phyloP scores from a whole-genome alignment of 352 stramenopile genomes.

The Phytopythium aichiense region DNA sequence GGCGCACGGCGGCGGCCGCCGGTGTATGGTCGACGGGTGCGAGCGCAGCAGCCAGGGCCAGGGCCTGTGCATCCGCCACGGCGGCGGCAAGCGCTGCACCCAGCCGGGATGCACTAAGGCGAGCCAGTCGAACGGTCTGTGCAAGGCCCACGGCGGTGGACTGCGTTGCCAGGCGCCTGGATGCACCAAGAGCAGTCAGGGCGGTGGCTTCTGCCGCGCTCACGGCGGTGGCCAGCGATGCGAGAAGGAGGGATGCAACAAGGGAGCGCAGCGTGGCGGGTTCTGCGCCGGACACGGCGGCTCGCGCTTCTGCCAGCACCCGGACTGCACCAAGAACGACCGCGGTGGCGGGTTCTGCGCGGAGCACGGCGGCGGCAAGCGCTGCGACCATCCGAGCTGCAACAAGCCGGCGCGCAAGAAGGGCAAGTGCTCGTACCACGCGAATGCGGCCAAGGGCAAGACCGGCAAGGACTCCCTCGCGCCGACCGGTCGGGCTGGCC shows the following conservation, averaged over 20 bases:
- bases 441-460: conserved; percentile 72
- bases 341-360: conserved; percentile 82
- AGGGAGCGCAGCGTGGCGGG: conserved; percentile 71
- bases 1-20: conserved; percentile 68
- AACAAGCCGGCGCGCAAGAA: conserved; percentile 83
- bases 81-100: conserved; percentile 77
- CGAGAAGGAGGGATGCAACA: conserved; percentile 80
- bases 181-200: conserved; percentile 82
- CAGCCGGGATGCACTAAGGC: conserved; percentile 77
- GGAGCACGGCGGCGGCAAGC: conserved; percentile 81
- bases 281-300: conserved; percentile 84
- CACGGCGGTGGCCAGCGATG: conserved; percentile 83
- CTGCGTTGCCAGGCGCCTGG: conserved; percentile 65
- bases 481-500: conserved; percentile 5
- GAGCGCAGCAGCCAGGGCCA: conserved; percentile 79
- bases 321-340: conserved; percentile 88
- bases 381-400: conserved; percentile 70
- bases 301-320: conserved; percentile 73
- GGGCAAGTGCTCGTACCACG: conserved; percentile 86
- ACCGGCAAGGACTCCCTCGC: conserved; percentile 41
- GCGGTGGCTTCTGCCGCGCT: conserved; percentile 79
- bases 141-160: conserved; percentile 80
- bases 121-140: conserved; percentile 80
- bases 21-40: conserved; percentile 81
- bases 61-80: conserved; percentile 80